Conservation (phyloP, 2,329 filamentous ascomycete genomes). For the Hymenoscyphus repandus region DNA sequence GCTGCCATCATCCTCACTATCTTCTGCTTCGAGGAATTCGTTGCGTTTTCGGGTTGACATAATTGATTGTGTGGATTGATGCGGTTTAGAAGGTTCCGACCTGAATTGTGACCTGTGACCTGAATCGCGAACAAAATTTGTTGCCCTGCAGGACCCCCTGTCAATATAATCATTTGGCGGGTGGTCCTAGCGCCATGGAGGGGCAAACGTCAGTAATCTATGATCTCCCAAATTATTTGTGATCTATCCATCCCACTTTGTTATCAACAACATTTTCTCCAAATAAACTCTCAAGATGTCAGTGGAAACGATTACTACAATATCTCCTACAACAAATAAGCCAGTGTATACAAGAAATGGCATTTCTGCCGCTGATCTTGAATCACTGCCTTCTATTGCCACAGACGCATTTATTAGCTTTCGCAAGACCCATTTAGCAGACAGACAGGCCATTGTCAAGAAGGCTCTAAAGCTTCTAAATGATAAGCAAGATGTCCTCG, state of each 20-base stretch:
- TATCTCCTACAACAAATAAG: slow-evolving; percentile 87
- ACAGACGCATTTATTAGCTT: slow-evolving; percentile 72
- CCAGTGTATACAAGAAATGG: slow-evolving; percentile 75
- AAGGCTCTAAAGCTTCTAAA: slow-evolving; percentile 69
- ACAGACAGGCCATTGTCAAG: slow-evolving; percentile 75
- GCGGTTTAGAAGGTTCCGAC: slow-evolving; percentile 3
- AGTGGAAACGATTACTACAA: slow-evolving; percentile 64
- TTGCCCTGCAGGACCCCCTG: background rate
- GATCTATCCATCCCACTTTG: slow-evolving; percentile 5
- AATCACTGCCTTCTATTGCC: slow-evolving; percentile 65
- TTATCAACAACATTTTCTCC: background rate
- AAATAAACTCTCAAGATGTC: slow-evolving; percentile 44
- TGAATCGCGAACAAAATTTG: slow-evolving; percentile 5
- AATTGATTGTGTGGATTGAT: slow-evolving; percentile 4
- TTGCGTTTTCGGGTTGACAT: slow-evolving; percentile 70
- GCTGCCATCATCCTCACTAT: slow-evolving; percentile 47
- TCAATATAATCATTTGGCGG: background rate
- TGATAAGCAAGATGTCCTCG: slow-evolving; percentile 72
- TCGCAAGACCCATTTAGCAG: slow-evolving; percentile 66
- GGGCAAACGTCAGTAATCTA: slow-evolving; percentile 8
- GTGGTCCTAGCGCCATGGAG: background rate
- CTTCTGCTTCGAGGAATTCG: slow-evolving; percentile 59
- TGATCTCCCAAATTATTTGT: slow-evolving; percentile 1
- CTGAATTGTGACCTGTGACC: background rate
- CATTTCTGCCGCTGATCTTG: slow-evolving; percentile 63